Evolutionary conservation across 2,329 filamentous ascomycete genomes (phyloP), one percentile per base, ranked within the genome.

Genomic region (Thelonectria olida): DNA sequence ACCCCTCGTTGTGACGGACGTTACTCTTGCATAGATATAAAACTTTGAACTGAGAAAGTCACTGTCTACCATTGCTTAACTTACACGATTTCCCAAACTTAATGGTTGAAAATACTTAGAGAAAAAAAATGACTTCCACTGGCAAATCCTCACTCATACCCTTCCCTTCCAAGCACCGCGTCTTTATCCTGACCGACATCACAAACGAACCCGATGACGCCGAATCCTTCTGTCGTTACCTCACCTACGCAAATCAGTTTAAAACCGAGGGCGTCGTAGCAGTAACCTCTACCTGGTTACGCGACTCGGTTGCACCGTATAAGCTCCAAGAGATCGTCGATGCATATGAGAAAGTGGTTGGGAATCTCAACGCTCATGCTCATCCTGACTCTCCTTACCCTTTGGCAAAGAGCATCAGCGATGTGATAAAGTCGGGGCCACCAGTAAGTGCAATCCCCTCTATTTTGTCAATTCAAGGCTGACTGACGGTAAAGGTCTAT

Each of bases 131-230:
- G n/a, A n/a, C n/a, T n/a, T n/a, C n/a, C n/a, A n/a, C n/a, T n/a
- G n/a, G n/a, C n/a, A n/a, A n/a, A n/a, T n/a, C n/a, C n/a, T n/a
- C n/a, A n/a, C n/a, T 58, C 7, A 39, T 12, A 22, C 58, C 62
- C n/a, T 64, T 62, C 17, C 58, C 54, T n/a, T 63, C 60, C 10
- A 76, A 75, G 64, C 75, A 73, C 1, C 71, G 77, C 3, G 74
- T 81, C 5, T 81, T 81, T 15, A 75, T 82, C 45, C 52, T 80
- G n/a, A 76, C 78, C 7, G 79, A 82, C 48, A 81, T 82, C 58
- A 77, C 78, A 36, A 81, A 81, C 64, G 80, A 82, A 60, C 80
- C 79, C 1, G 80, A 82, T 56, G 80, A 82, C 65, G 73, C 76
- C 2, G 75, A 81, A 60, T 81, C 78, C 1, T 68, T 83, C n/a